Base-by-base conservation (phyloP, 805 yeast genomes). In the Ogataea wickerhamii region DNA sequence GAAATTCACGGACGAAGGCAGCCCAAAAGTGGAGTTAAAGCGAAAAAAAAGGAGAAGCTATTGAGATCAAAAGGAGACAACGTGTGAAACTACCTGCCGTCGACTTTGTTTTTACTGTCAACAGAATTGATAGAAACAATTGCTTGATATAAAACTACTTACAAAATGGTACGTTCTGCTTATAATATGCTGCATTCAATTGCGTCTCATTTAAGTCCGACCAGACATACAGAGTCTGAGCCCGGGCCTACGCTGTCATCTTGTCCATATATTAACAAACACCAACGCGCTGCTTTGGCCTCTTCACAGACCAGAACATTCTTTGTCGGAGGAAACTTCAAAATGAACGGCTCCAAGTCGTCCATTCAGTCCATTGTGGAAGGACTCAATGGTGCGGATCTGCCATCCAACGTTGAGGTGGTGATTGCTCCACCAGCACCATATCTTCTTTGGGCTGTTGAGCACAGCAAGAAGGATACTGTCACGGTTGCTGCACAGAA, bases 291-390 rank as follows among this genome's bases (percentile, higher is more conserved):
- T 32, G 21, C 27, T 22, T 18, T 8, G 16, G 19, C 27, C 16
- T 13, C 24, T 18, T 32, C 38, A 39, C 47, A 52, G 58, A 49
- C 63, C 41, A 57, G 65, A 56, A 58, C 58, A 44, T 93, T 91
- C 74, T 89, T 93, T 68, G 96, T 93, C 63, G 98, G 98, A 58
- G 98, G 98, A 62, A 93, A 93, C 88, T 91, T 93, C 80, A 93
- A 93, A 72, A 82, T 93, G 87, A 93, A 93, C 78, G 98, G 98
- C 64, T 72, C 95, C 63, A 82, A 81, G 70, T 78, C 76, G 57
- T 83, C 93, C 56, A 85, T 93, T 67, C 77, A 79, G 66, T 70
- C 78, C 54, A 89, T 93, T 62, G 82, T 91, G 48, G 89, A 80
- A 50, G 73, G 80, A 71, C 78, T 93, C 63, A 91, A 91, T 77